Percentiles rank a stretch among this genome's conserved stretches.
phyloP scores from a whole-genome alignment of 257 asterid species.

The Solanum chiquidenum region DNA sequence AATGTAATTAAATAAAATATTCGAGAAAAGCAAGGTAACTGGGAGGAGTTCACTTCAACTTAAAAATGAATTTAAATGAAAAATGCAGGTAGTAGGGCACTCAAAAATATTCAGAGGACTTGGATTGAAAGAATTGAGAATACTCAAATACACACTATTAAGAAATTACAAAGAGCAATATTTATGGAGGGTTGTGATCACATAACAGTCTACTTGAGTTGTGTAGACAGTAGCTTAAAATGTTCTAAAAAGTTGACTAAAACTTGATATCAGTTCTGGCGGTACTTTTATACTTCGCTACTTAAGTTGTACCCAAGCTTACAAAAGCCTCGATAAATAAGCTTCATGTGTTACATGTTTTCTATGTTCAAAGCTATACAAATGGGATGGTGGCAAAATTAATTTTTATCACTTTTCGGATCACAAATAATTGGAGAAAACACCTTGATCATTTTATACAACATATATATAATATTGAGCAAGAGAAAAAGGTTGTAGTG shows the following conservation, averaged over 20 bases:
- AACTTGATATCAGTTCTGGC: too few species aligned
- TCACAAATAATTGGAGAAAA: neutral
- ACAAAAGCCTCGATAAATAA: too few species aligned
- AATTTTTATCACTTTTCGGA: neutral
- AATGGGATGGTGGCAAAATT: neutral
- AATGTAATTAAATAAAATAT: neutral
- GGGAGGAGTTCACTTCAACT: neutral
- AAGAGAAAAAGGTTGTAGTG: neutral
- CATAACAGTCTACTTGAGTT: neutral
- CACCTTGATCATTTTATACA: neutral
- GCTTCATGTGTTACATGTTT: too few species aligned
- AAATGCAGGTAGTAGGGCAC: neutral
- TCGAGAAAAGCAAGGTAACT: neutral
- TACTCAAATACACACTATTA: neutral
- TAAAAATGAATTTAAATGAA: neutral
- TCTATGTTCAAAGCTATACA: neutral
- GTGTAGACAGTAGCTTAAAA: too few species aligned
- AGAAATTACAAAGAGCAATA: neutral
- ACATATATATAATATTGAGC: neutral
- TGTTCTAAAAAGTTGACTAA: too few species aligned
- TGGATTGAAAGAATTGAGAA: neutral
- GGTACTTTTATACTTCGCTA: neutral
- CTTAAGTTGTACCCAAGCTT: neutral
- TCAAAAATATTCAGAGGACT: neutral
- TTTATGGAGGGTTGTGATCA: neutral